Base-by-base conservation (phyloP, 2,329 filamentous ascomycete species). In the Monilinia fructigena region DNA sequence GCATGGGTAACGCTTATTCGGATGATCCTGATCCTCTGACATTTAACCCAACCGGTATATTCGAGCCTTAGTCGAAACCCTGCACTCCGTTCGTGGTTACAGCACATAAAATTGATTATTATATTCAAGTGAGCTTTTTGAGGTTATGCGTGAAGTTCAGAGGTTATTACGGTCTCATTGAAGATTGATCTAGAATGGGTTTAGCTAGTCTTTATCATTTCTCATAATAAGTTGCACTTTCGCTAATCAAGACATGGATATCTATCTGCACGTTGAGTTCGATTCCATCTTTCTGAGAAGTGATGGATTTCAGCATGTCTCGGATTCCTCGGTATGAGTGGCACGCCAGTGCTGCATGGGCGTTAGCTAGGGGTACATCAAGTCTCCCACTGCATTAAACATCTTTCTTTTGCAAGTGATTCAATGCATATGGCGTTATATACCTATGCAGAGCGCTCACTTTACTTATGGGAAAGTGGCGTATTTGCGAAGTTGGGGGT, bases 191-290 rank as follows among this genome's bases (percentile, higher is more conserved):
- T 56, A 14, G 10, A 56, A 31, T 31, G 7, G 4, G 1, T 23
- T 55, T 18, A 11, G 4, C 18, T 53, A 31, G 38, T 58, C 5
- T 61, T 20, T 35, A 20, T n/a, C 40, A 35, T 40, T 38, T 28
- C 42, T 38, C 53, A 26, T 16, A 23, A 45, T 5, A 8, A 18
- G 14, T 53, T 48, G 12, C 40, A 3, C 26, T 40, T 48, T 63
- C 60, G 48, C 60, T 63, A 55, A 63, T 55, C 48, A 63, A 18
- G 52, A 35, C 40, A 40, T 56, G 52, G 40, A 12, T 26, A n/a
- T 53, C 23, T 58, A 28, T 45, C 40, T 12, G 18, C 18, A 47
- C 23, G 55, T 23, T 31, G 26, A 47, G 3, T 23, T 11, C n/a
- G 26, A 55, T 64, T 48, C 12, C 31, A 1, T 38, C 4, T 26